Percentiles rank a stretch among this genome's conserved stretches.
These are phyloP conservation scores for Botrytis tulipae DNA, from an alignment of 2,329 filamentous ascomycete species.

Conservation along the genomic window DNA sequence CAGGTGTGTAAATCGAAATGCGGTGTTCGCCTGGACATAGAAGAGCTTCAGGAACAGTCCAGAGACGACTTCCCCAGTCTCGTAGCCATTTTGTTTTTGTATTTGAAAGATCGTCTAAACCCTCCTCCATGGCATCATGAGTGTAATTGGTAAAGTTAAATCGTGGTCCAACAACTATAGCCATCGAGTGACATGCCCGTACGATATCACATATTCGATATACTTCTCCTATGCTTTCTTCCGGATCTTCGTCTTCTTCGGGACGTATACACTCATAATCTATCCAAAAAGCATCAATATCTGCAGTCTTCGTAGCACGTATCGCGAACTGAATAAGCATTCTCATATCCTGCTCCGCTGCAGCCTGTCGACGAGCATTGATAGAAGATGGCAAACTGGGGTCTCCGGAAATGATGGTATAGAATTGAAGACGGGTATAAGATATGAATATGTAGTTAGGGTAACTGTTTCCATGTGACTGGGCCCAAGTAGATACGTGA, in stretches of 20 bases:
- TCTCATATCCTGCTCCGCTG: neutral
- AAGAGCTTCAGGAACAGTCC: slow-evolving; percentile 25
- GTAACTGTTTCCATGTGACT: neutral
- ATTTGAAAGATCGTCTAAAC: neutral
- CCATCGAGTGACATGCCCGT: slow-evolving; percentile 23
- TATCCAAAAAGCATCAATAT: slow-evolving; percentile 16
- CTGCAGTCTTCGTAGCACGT: neutral
- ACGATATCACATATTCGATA: slow-evolving; percentile 30
- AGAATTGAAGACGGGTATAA: slow-evolving; percentile 17
- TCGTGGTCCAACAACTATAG: slow-evolving; percentile 20
- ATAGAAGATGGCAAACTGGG: neutral
- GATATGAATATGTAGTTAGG: slow-evolving; percentile 14
- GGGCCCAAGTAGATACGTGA: neutral
- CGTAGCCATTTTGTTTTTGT: slow-evolving; percentile 12
- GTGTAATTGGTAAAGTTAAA: slow-evolving; percentile 4
- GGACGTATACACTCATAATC: slow-evolving; percentile 17
- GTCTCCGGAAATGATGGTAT: neutral
- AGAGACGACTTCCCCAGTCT: slow-evolving; percentile 22
- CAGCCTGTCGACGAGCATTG: neutral
- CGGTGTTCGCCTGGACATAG: slow-evolving; percentile 10
- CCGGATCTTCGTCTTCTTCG: neutral
- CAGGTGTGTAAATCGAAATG: slow-evolving; percentile 6
- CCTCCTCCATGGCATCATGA: neutral
- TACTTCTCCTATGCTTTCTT: slow-evolving; percentile 2
- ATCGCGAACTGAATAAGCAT: slow-evolving; percentile 1